These are phyloP conservation scores for Aspergillus niger DNA, from an alignment of 2,329 filamentous ascomycete genomes.

Conservation along the genomic window DNA sequence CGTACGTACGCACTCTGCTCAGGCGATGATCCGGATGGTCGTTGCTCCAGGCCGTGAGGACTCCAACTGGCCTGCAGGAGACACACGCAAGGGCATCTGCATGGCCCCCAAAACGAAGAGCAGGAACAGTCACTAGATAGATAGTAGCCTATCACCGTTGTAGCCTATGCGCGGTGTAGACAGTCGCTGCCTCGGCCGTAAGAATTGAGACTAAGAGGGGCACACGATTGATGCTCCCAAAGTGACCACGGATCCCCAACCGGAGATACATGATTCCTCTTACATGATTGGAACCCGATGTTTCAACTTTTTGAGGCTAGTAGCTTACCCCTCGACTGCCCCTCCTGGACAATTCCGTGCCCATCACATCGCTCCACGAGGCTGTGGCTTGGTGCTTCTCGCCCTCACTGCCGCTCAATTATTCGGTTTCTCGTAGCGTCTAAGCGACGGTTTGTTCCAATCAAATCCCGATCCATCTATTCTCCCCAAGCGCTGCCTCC, in stretches of 20 bases:
- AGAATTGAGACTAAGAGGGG: background rate
- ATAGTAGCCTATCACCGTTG: no score
- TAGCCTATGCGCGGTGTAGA: no score
- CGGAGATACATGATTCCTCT: background rate
- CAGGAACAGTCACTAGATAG: no score
- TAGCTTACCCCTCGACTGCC: background rate
- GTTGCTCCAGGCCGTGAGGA: no score
- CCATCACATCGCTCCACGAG: background rate
- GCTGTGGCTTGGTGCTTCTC: background rate
- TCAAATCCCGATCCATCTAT: background rate
- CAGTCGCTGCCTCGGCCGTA: background rate
- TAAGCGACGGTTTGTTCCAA: background rate
- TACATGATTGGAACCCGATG: background rate
- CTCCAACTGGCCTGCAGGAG: no score
- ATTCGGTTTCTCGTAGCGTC: background rate
- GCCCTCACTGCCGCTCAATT: background rate
- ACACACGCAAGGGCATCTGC: background rate
- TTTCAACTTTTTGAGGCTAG: background rate
- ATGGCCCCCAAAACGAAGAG: background rate
- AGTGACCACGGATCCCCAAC: background rate
- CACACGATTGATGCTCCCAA: background rate
- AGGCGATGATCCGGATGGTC: conserved; percentile 2
- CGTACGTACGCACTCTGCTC: background rate
- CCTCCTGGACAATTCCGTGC: conserved; percentile 1
- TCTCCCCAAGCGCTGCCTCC: background rate